Percentiles rank a stretch among this genome's conserved stretches.
Conservation (phyloP, 176 grass and related monocot genomes). For the Avena insularis region DNA sequence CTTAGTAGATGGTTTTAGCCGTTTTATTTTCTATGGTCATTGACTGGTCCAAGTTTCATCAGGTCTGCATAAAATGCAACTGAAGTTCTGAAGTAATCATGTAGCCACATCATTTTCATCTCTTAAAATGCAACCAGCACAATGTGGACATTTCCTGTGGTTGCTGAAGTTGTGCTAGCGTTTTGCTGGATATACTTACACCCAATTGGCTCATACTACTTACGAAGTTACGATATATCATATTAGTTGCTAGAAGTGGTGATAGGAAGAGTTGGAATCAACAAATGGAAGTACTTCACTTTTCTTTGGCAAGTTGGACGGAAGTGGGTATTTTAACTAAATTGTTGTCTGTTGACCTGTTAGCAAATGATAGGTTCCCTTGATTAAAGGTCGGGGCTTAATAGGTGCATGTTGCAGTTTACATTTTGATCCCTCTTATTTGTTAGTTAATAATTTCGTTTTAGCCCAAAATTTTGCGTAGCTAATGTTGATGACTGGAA, state of each 20-base stretch:
- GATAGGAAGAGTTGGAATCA: constrained; percentile 18
- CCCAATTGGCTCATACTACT: not conserved
- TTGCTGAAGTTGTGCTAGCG: not conserved
- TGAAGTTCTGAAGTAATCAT: not conserved
- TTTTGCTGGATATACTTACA: constrained; percentile 22
- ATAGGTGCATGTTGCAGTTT: not conserved
- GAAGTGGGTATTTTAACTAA: constrained; percentile 29
- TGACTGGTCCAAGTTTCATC: not conserved
- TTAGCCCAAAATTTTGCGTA: not conserved
- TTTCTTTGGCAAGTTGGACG: constrained; percentile 18
- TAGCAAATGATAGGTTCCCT: constrained; percentile 22
- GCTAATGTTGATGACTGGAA: constrained; percentile 14
- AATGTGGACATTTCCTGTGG: not conserved
- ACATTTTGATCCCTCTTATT: not conserved
- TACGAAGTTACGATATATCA: not conserved
- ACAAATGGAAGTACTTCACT: not conserved
- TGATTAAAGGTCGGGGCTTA: not conserved
- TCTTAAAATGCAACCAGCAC: not conserved
- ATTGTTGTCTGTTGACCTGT: not conserved
- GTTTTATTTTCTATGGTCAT: not conserved
- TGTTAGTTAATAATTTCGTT: constrained; percentile 2
- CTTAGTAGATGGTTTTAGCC: not conserved
- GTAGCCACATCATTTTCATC: not conserved
- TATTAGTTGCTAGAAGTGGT: not conserved
- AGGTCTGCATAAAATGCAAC: not conserved